A percentile compares a stretch with the other conserved stretches of the same genome.
Conservation (phyloP, 176 grass and related monocot species). For the Avena insularis region DNA sequence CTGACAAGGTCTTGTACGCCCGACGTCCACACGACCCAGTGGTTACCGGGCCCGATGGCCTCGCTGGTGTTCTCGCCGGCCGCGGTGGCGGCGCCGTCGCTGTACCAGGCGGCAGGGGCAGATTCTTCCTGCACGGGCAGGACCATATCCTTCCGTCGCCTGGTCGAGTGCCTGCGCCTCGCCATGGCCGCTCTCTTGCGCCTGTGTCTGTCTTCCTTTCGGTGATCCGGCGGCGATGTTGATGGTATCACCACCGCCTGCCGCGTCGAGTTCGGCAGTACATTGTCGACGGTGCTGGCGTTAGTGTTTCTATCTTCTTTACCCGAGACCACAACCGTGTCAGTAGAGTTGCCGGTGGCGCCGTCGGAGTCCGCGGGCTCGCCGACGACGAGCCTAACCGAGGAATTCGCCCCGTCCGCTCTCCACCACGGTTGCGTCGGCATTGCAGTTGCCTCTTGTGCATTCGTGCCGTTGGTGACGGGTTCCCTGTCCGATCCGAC, state of each 20-base stretch:
- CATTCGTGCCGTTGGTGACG: constrained; percentile 17
- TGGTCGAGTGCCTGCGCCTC: constrained; percentile 29
- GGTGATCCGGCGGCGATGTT: background rate
- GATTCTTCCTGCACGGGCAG: background rate
- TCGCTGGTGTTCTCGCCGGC: constrained; percentile 2
- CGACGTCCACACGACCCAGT: constrained; percentile 42
- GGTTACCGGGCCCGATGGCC: constrained; percentile 11
- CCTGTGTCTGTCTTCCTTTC: constrained; percentile 27
- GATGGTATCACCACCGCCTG: background rate
- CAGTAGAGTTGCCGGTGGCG: background rate
- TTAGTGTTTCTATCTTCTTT: background rate
- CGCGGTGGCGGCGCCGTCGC: background rate
- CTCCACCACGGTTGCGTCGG: constrained; percentile 12
- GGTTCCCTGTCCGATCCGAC: background rate
- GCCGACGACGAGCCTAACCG: background rate
- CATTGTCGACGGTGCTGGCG: background rate
- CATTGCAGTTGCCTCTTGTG: background rate
- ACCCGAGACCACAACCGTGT: background rate
- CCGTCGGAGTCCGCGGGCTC: background rate
- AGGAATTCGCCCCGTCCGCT: background rate
- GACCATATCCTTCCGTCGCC: constrained; percentile 35
- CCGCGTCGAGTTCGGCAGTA: background rate
- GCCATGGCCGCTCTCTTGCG: constrained; percentile 6
- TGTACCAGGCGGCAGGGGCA: background rate
- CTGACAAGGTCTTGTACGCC: constrained; percentile 38